Evolutionary conservation across 805 yeast genomes (phyloP).

Genomic region (Tetrapisispora iriomotensis): DNA sequence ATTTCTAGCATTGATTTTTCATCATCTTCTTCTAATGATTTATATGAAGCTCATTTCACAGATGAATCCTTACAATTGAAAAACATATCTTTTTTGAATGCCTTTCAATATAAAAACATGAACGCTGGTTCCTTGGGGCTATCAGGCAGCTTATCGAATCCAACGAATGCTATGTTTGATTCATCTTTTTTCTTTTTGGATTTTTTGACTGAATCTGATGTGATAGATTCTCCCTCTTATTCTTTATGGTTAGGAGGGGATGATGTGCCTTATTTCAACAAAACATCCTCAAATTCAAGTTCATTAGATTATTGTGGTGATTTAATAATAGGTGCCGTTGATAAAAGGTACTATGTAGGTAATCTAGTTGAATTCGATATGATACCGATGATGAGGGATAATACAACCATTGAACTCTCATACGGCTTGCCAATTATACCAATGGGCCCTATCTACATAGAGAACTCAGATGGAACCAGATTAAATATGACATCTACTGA

Average conservation of each 20-base stretch:
- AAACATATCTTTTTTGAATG: constrained; percentile 30
- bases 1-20: background rate
- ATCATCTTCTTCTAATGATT: background rate
- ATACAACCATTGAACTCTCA: constrained; percentile 12
- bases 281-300: constrained; percentile 1
- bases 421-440: constrained; percentile 39
- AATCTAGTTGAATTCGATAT: constrained; percentile 40
- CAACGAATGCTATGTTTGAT: constrained; percentile 13
- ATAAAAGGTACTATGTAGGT: constrained; percentile 37
- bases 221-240: constrained; percentile 34
- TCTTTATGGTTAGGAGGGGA: constrained; percentile 34
- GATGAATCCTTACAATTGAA: constrained; percentile 10
- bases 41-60: background rate
- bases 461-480: constrained; percentile 32
- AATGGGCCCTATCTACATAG: constrained; percentile 36
- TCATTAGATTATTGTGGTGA: constrained; percentile 21
- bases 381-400: constrained; percentile 32
- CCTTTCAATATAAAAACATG: constrained; percentile 30
- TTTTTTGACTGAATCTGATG: constrained; percentile 21
- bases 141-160: constrained; percentile 22
- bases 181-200: constrained; percentile 28
- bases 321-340: constrained; percentile 51
- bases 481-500: constrained; percentile 29
- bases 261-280: constrained; percentile 5
- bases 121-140: constrained; percentile 39